Evolutionary conservation across 805 yeast genomes (phyloP), one percentile per base, ranked within the genome.

Genomic region (Trichomonascus vanleenenianus): DNA sequence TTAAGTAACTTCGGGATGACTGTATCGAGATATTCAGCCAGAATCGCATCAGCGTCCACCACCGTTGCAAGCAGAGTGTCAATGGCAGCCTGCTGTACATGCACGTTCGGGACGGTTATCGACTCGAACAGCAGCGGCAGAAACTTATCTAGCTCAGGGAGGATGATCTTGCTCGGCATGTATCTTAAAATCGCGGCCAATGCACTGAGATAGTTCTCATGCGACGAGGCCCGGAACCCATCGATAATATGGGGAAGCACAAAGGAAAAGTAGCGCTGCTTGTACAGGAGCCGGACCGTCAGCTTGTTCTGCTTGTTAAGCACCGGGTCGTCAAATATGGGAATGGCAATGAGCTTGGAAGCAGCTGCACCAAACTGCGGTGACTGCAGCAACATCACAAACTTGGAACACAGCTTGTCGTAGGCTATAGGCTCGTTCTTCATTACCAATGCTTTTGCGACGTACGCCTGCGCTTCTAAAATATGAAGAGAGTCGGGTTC

Each of bases 61-160:
- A 83, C 63, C 0, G 81, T 75, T 16, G 80, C 72, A 30, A 68
- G 62, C 16, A 84, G 65, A 0, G 88, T 82, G 19, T 71, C 72
- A 36, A 83, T 65, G 2, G 87, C 75, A 0, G 89, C 83, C 32
- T 68, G 67, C 43, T 78, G 71, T 3, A 83, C 82, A 12, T 65
- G 70, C 7, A 73, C 50, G 46, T 70, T 67, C 2, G 65, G 57
- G 41, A 81, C 59, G 10, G 70, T 58, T 37, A 85, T 63, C 2
- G 93, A 80, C 46, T 80, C 82, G 37, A 87, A 60, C 10, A 87
- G 66, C 50, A 89, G 67, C 3, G 96, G 95, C 48, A 86, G 67
- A 43, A 93, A 72, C 19, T 69, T 68, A 2, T 71, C 59, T 50
- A 88, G 69, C 55, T 83, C 84, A 2, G 83, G 78, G n/a, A 74